A percentile compares a stretch with the other conserved stretches of the same genome.
Evolutionary conservation across 352 stramenopile genomes (phyloP).

Genomic region (Globisporangium spinosum): DNA sequence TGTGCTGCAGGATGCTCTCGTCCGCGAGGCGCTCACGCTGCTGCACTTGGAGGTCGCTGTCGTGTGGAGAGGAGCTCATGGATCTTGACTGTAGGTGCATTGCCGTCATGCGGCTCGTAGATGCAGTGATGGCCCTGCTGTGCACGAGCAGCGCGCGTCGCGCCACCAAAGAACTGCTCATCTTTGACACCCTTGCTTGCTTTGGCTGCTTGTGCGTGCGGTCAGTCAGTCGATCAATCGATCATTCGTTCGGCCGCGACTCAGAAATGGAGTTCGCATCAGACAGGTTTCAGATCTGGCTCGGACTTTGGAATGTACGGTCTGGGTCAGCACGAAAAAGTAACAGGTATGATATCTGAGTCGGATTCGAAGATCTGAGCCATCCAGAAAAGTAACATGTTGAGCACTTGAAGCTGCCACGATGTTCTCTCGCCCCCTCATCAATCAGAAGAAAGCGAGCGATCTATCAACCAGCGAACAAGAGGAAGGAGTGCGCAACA

Average conservation of each 20-base stretch:
- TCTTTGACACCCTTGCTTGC: background rate
- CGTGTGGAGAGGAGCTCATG: background rate
- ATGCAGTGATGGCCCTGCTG: background rate
- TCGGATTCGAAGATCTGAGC: too few species aligned
- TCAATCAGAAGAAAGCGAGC: conserved; percentile 12
- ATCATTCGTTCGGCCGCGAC: conserved; percentile 16
- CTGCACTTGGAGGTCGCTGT: conserved; percentile 10
- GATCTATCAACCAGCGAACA: conserved; percentile 25
- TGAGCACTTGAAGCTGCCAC: conserved; percentile 28
- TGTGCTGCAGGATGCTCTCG: conserved; percentile 69
- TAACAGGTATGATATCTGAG: too few species aligned
- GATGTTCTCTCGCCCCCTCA: conserved; percentile 3
- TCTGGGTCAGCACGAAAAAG: background rate
- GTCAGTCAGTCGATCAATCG: background rate
- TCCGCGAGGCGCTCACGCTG: conserved; percentile 35
- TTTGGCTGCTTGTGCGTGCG: conserved; percentile 4
- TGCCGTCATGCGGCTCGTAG: background rate
- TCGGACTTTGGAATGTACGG: too few species aligned
- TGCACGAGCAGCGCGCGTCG: conserved; percentile 5
- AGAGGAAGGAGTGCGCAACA: conserved; percentile 25
- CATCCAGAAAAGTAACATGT: too few species aligned
- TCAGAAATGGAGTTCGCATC: background rate
- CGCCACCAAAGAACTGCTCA: conserved; percentile 6
- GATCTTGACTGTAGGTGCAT: background rate
- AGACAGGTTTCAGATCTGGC: background rate